These are phyloP conservation scores for Termitomyces sp. DNA, from an alignment of 768 basidiomycete genomes.

Conservation along the genomic window DNA sequence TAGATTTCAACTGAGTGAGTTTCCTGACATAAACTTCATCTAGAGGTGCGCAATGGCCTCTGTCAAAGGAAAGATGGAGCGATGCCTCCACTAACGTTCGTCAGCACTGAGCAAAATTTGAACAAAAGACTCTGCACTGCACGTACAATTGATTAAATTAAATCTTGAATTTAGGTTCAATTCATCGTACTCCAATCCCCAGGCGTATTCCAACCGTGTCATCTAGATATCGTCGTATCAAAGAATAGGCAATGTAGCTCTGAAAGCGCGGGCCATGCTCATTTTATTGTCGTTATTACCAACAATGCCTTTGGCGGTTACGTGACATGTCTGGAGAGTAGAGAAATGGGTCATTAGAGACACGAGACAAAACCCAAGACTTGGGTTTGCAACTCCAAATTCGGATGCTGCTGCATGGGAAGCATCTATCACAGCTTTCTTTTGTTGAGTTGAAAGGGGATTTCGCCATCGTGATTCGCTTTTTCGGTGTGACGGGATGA, in stretches of 20 bases:
- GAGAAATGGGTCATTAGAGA: background rate
- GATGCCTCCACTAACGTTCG: background rate
- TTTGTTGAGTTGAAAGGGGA: background rate
- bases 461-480: background rate
- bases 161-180: background rate
- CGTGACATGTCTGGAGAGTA: background rate
- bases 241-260: background rate
- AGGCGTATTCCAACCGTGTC: background rate
- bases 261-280: background rate
- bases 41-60: background rate
- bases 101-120: background rate
- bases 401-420: background rate
- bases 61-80: background rate
- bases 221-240: background rate
- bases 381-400: background rate
- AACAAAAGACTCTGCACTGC: background rate
- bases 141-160: background rate
- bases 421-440: background rate
- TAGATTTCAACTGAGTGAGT: background rate
- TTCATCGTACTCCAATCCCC: background rate
- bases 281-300: background rate
- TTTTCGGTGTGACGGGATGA: background rate
- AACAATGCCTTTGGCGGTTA: background rate
- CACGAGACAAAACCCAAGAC: background rate
- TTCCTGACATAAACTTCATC: background rate